Evolutionary conservation across 2,329 filamentous ascomycete species (phyloP), one percentile per base, ranked within the genome.

Genomic region (Cytospora chrysosperma): DNA sequence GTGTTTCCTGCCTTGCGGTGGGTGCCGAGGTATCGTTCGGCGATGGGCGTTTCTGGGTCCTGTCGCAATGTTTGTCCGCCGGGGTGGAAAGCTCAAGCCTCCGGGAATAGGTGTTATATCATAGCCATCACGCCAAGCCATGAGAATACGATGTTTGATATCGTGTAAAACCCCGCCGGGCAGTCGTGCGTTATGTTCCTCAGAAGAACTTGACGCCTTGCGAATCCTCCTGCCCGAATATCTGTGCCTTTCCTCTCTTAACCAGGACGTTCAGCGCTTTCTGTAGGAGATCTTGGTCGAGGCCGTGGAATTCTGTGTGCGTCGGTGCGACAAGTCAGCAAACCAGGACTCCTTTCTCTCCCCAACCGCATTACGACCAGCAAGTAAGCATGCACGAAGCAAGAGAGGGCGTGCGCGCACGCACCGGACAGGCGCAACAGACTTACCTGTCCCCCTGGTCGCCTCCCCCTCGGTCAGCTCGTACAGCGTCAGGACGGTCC

Each of bases 171-270:
- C 17, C 15, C 21, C 9, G 28, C 28, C 28, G 28, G 19, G 17
- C 28, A n/a, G 51, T n/a, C 19, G 59, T 37, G n/a, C 40, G 8
- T 51, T 7, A n/a, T 32, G 49, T 50, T 49, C 26, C 55, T 88
- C 79, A 97, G 74, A 98, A 98, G 79, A 99, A 98, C 79, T 99
- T 99, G 68, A 98, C 92, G 71, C 95, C 95, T 72, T 91, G 87
- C 65, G 91, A 90, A 73, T 94, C 92, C 71, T 94, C 93, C 60
- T 87, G 85, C 37, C 94, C 94, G 78, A 99, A 98, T 28, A 98
- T 87, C 76, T 98, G 94, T 17, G 93, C 94, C 78, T 91, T 96
- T 69, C 93, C 93, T 67, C 89, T 85, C 82, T 96, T 97, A 40
- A 96, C 93, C 56, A 97, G 82, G 56, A 95, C 82, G 65, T 86